Base-by-base conservation (phyloP, 163 green algal species). In the Scenedesmus sp. region DNA sequence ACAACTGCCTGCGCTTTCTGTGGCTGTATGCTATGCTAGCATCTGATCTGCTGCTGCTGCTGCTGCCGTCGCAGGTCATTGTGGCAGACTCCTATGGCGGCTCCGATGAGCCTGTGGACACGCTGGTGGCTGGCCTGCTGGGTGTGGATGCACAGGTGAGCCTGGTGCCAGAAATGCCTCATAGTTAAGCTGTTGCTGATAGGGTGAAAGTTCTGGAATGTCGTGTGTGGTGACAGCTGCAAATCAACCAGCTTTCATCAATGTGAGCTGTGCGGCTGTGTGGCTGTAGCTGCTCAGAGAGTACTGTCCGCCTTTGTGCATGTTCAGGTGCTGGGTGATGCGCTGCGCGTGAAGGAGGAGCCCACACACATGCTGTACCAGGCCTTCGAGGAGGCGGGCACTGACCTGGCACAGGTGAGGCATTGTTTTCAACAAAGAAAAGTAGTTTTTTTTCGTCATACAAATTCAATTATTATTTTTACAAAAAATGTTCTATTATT, bases 51-150 rank as follows among this genome's bases (percentile, higher is more conserved):
- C 15, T 86, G 16, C 59, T 60, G n/a, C n/a, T 79, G 85, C 64
- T 90, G 66, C 6, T 54, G 54, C 55, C 4, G 5, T 0, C 66
- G 10, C 95, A 97, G 94, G 94, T 98, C 9, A 81, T 98, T 59
- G 94, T 99, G 52, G 97, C 96, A 2, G 98, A 99, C 96, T 97
- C 92, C 26, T 99, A 97, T 93, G 98, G 98, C 70, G 98, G 98
- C 6, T 90, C 93, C 5, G 98, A 99, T 92, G 98, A 99, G 95
- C 98, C 98, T 0, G 97, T 99, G 23, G 98, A 99, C 94, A 95
- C 95, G 23, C 94, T 99, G 79, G 70, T 95, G 59, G 34, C 83
- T 2, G 91, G 70, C 9, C 95, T 99, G 88, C 91, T 97, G 54
- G 93, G 94, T 3, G 88, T 95, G 56, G 96, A 94, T 1, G 94